Percentiles rank a stretch among this genome's conserved stretches.
These are phyloP conservation scores for Rhodotorula taiwanensis DNA, from an alignment of 768 basidiomycete genomes.

Conservation along the genomic window DNA sequence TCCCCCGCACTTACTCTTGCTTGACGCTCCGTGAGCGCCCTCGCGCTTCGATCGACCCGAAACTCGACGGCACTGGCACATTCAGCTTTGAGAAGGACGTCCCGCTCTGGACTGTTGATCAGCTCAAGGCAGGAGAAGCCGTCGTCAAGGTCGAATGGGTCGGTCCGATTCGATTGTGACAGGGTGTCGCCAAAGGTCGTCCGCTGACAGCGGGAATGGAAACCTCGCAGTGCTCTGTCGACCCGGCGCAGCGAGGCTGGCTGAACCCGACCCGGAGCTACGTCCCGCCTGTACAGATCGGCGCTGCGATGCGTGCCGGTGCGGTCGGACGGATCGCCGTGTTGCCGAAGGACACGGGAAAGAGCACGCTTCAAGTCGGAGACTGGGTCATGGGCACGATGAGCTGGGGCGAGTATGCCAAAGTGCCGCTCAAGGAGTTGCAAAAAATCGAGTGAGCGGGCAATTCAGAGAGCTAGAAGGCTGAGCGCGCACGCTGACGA, in stretches of 20 bases:
- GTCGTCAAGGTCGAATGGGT: slow-evolving; percentile 74
- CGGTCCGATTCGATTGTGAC: slow-evolving; percentile 46
- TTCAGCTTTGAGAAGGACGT: slow-evolving; percentile 53
- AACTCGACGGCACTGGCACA: slow-evolving; percentile 47
- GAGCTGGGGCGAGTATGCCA: slow-evolving; percentile 74
- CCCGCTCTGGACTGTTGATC: slow-evolving; percentile 34
- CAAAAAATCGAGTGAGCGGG: slow-evolving; percentile 55
- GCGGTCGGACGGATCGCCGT: slow-evolving; percentile 48
- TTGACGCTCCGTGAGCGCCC: slow-evolving; percentile 74
- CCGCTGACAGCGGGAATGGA: not conserved
- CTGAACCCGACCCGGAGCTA: slow-evolving; percentile 67
- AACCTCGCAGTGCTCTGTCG: not conserved
- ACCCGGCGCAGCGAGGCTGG: slow-evolving; percentile 48
- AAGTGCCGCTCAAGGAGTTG: slow-evolving; percentile 53
- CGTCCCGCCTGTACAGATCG: slow-evolving; percentile 61
- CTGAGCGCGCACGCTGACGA: not conserved
- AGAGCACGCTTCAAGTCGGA: slow-evolving; percentile 53
- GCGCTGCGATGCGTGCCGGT: slow-evolving; percentile 50
- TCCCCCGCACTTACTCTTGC: slow-evolving; percentile 27
- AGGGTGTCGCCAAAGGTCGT: too few species aligned
- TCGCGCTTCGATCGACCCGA: slow-evolving; percentile 51
- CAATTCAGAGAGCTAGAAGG: not conserved
- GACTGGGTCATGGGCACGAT: slow-evolving; percentile 58
- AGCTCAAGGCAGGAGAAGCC: slow-evolving; percentile 51
- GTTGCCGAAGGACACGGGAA: not conserved